Evolutionary conservation across 495 filamentous ascomycete genomes (phyloP), one percentile per base, ranked within the genome.

Genomic region (Penicillium manginii): DNA sequence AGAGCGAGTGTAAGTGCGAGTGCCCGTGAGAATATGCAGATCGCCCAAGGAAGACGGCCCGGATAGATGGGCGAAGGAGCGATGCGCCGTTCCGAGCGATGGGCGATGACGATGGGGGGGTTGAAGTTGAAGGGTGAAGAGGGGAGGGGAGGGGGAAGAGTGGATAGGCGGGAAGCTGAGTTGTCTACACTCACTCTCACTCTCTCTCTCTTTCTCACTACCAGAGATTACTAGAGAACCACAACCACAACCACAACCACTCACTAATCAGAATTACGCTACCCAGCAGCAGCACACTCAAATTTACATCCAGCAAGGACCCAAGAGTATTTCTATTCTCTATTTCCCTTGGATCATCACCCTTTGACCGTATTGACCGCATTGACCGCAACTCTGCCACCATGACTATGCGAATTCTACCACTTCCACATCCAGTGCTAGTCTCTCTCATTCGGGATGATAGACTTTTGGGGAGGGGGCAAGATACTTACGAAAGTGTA

Each of bases 161-260:
- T 64, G 60, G 61, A 64, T 67, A 64, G 40, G 59, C 63, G 60
- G 59, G 59, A 46, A 47, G 19, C 21, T n/a, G 40, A 17, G n/a
- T 12, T 43, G 15, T 39, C 40, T 43, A 17, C 40, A 37, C 17
- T 18, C 17, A 43, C 17, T 43, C 40, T 19, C 40, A 7, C 15
- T 21, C 40, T 21, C 35, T 37, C 35, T 10, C 35, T 37, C 35
- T 33, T 33, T 37, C 10, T n/a, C 15, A 37, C 12, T 37, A 29
- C 26, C 26, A 29, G 26, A 29, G 26, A 29, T 7, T 8, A 29
- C 26, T 29, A 2, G n/a, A n/a, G n/a, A n/a, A n/a, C n/a, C n/a
- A n/a, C n/a, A n/a, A n/a, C n/a, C n/a, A n/a, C n/a, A n/a, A n/a
- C n/a, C n/a, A n/a, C n/a, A n/a, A n/a, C n/a, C n/a, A 26, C 23